Base-by-base conservation (phyloP, 2,329 filamentous ascomycete species). In the Fusarium haematococcum region DNA sequence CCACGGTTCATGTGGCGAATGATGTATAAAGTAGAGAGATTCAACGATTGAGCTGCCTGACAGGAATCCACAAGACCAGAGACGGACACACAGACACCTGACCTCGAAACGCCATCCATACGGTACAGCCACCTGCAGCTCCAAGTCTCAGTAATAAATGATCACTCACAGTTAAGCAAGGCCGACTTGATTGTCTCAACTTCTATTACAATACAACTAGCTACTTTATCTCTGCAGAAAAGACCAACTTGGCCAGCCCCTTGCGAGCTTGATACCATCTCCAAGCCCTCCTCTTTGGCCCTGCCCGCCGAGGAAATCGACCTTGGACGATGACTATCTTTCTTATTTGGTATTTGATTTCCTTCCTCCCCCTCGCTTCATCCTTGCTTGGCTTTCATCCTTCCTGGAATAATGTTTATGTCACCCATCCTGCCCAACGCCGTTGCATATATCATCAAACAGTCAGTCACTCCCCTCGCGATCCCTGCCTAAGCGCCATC, bases 131-230 rank as follows among this genome's bases (percentile, higher is more conserved):
- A 54, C 48, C 10, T 27, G 3, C 25, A 50, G 5, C 45, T n/a
- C 3, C 6, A 30, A 13, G 48, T 52, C 48, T n/a, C 16, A n/a
- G 16, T 20, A 14, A 27, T 30, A 30, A 30, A 9, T 30, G 8
- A 71, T 5, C 35, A 27, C 9, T 27, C 52, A 56, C 20, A 9
- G n/a, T 41, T 20, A 11, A 54, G 37, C 39, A n/a, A 56, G 13
- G 39, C 32, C 30, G 56, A 58, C 23, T 66, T 62, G 65, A 52
- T 69, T 63, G 59, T 77, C 76, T 80, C 80, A 80, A 78, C 79
- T 77, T 85, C 82, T 85, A 84, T 83, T 84, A 84, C 76, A 84
- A 80, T 84, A 85, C 83, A 85, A 75, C 80, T 77, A 80, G 77
- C 73, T 75, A 76, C 74, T 82, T 80, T 81, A 82, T 74, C 72